These are phyloP conservation scores for Phoma sp. DNA, from an alignment of 2,329 filamentous ascomycete genomes.

Conservation along the genomic window DNA sequence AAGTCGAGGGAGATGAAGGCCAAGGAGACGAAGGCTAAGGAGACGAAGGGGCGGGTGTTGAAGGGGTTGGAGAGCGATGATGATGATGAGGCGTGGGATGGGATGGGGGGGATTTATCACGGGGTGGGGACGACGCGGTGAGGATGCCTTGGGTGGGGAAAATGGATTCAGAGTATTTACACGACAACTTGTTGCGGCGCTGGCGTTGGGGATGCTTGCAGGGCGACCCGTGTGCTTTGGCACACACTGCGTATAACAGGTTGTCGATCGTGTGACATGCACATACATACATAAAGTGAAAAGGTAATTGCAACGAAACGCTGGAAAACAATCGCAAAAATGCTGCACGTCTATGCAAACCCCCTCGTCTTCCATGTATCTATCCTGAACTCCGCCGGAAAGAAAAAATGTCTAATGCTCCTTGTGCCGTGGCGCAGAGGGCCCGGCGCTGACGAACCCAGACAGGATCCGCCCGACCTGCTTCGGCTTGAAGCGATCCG, in stretches of 20 bases:
- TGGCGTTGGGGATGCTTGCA: too few species aligned
- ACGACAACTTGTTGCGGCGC: too few species aligned
- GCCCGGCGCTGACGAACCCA: slow-evolving; percentile 33
- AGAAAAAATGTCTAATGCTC: slow-evolving; percentile 2
- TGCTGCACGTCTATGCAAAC: neutral
- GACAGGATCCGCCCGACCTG: slow-evolving; percentile 30
- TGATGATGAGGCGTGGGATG: slow-evolving; percentile 22
- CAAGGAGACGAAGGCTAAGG: too few species aligned
- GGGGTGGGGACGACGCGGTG: neutral
- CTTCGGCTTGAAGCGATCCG: slow-evolving; percentile 22
- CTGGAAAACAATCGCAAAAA: neutral
- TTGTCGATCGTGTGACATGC: too few species aligned
- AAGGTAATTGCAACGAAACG: too few species aligned
- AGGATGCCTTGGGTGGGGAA: too few species aligned
- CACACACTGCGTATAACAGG: too few species aligned
- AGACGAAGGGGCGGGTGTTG: too few species aligned
- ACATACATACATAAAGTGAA: too few species aligned
- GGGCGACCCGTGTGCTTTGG: too few species aligned
- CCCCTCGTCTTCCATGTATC: neutral
- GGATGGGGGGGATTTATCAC: slow-evolving; percentile 14
- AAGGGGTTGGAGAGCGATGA: slow-evolving; percentile 18
- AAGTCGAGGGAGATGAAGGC: too few species aligned
- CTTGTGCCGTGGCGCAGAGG: slow-evolving; percentile 14
- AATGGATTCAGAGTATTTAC: too few species aligned
- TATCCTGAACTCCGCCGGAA: neutral